Base-by-base conservation (phyloP, 2,329 filamentous ascomycete species). In the Penicillium sp. region DNA sequence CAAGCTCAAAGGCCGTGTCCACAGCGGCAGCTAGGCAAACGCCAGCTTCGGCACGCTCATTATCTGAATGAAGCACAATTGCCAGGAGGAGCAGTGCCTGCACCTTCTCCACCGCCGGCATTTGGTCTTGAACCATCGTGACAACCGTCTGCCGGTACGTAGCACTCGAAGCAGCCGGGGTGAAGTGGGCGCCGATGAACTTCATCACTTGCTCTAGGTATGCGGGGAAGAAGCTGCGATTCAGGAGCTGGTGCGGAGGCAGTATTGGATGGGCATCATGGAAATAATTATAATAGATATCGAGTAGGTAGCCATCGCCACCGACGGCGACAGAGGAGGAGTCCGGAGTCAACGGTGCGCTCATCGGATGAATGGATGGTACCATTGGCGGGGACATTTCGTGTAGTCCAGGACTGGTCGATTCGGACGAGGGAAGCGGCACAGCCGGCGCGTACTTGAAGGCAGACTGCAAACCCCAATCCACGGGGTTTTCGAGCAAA, bases 11-110 rank as follows among this genome's bases (percentile, higher is more conserved):
- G 1, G 91, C 89, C 44, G 93, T 72, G 10, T 85, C 80, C 65
- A 92, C 87, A 2, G 86, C 88, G 29, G 86, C 81, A 10, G 77
- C 75, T 18, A 96, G 81, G 16, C 90, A 80, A 44, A 87, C 79
- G 10, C 85, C 80, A 0, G 90, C 88, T 66, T 85, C 84, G 24
- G 84, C 81, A 41, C 88, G 85, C 60, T 92, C 82, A 64, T 88
- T 88, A 59, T 83, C 85, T 5, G 90, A 89, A 67, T 96, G 90
- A 7, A 96, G 79, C 0, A 86, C 87, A 58, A 96, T 86, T 21
- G 91, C 81, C 50, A 91, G 82, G 4, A 96, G 78, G 42, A 96
- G 74, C 68, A 94, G 80, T 3, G 90, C 86, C 74, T 96, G 92
- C 0, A 95, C 85, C 64, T 87, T 86, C 53, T 87, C 83, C 41